Percentiles rank a stretch among this genome's conserved stretches.
Conservation (phyloP, 2,329 filamentous ascomycete species). For the Sporothrix dimorphospora region DNA sequence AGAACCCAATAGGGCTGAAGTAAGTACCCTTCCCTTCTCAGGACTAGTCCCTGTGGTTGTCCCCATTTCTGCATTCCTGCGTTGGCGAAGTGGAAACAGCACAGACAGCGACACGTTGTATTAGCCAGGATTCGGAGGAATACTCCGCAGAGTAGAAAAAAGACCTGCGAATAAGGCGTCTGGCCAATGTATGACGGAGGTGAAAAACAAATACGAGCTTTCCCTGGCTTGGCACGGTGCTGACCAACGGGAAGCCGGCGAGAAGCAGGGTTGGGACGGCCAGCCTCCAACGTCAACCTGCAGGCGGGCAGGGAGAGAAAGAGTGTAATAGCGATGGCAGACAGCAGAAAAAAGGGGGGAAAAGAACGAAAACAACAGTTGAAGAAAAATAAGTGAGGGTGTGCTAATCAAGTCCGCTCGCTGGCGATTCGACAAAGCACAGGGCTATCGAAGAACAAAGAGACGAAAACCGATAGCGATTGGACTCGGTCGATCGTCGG, state of each 20-base stretch:
- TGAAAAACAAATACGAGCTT: conserved; percentile 21
- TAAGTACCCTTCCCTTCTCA: conserved; percentile 17
- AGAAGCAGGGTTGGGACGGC: conserved; percentile 1
- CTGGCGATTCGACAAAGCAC: conserved; percentile 3
- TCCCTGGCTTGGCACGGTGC: conserved; percentile 8
- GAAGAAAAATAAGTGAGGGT: background rate
- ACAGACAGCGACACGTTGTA: background rate
- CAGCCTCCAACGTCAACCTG: background rate
- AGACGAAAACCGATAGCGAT: background rate
- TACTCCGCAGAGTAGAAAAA: background rate
- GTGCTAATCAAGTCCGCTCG: background rate
- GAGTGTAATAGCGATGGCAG: background rate
- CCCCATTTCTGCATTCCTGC: conserved; percentile 7
- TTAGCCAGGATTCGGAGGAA: conserved; percentile 3
- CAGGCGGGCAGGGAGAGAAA: background rate
- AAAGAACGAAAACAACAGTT: background rate
- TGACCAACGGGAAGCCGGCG: background rate
- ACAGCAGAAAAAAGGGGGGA: background rate
- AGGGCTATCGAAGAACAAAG: background rate
- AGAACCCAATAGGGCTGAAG: conserved; percentile 22
- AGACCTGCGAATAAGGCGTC: background rate
- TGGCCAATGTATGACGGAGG: conserved; percentile 23
- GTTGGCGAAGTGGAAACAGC: conserved; percentile 8
- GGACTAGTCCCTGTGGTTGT: conserved; percentile 1
- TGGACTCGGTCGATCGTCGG: background rate